A percentile compares a stretch with the other conserved stretches of the same genome.
phyloP scores from a whole-genome alignment of 2,329 filamentous ascomycete species.

The Xylaria sp. region DNA sequence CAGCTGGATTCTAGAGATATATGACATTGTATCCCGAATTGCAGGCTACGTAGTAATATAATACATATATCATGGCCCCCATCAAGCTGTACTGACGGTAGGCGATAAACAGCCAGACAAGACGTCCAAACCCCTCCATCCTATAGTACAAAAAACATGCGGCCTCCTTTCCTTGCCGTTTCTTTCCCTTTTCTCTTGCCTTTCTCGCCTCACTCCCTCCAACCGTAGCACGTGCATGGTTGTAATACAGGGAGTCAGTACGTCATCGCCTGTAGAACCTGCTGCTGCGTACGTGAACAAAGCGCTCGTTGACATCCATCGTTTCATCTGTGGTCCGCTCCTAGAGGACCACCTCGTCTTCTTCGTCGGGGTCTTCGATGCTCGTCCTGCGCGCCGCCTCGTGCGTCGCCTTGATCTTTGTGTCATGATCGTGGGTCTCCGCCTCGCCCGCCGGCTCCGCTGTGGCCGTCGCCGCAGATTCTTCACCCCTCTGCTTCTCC shows the following conservation, averaged over 20 bases:
- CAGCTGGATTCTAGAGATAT: not conserved
- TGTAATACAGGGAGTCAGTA: not conserved
- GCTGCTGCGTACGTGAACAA: slow-evolving; percentile 36
- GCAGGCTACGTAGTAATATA: slow-evolving; percentile 18
- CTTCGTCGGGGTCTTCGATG: slow-evolving; percentile 68
- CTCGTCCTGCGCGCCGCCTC: slow-evolving; percentile 67
- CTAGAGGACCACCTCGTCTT: slow-evolving; percentile 54
- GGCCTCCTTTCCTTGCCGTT: not conserved
- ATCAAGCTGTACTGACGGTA: slow-evolving; percentile 7
- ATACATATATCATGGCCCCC: slow-evolving; percentile 11
- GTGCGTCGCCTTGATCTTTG: slow-evolving; percentile 58
- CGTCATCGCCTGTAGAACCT: slow-evolving; percentile 19
- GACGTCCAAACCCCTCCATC: slow-evolving; percentile 1
- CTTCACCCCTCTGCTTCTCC: slow-evolving; percentile 49
- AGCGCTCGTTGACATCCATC: slow-evolving; percentile 32
- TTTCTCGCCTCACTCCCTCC: not conserved
- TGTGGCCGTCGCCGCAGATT: slow-evolving; percentile 54
- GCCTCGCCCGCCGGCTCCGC: slow-evolving; percentile 48
- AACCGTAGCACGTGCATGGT: slow-evolving; percentile 4
- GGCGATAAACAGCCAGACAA: not conserved
- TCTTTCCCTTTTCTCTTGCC: not conserved
- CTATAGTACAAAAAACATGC: slow-evolving; percentile 22
- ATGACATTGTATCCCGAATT: slow-evolving; percentile 10
- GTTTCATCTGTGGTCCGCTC: slow-evolving; percentile 38
- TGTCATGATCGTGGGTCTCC: slow-evolving; percentile 55